Evolutionary conservation across 495 filamentous ascomycete species (phyloP), one percentile per base, ranked within the genome.

Genomic region (Hypoxylon cercidicola): DNA sequence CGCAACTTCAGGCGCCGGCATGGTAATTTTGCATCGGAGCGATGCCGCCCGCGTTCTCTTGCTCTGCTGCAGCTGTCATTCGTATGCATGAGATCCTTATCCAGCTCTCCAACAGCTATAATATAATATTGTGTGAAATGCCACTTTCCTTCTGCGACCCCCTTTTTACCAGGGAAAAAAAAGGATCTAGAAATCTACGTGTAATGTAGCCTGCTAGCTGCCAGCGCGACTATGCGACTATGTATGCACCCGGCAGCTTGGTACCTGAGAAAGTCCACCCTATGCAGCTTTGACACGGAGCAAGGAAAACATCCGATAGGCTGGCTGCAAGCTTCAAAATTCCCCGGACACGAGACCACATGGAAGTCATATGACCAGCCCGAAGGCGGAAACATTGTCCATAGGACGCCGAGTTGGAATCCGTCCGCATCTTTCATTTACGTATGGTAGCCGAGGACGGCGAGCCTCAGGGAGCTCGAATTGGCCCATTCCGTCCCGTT

Each of bases 281-380:
- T 64, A 52, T 55, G 43, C 15, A 41, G 48, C 43, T 44, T 44
- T 25, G 39, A 28, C 30, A 11, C 16, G 45, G 54, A 28, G 25
- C 25, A 28, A 41, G 53, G 54, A 50, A 46, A 18, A 48, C 53
- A 21, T 68, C 58, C 58, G 64, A 62, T 62, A 68, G 59, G 64
- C 30, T 13, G 20, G 12, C 44, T 48, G 47, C 21, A 28, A 25
- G 43, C 47, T 40, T 43, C 23, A 11, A 37, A 39, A 19, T 35
- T 58, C 44, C 28, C 37, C 44, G 13, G 12, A 16, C 25, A 67
- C 57, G 64, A 54, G 57, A 57, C 55, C 55, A 32, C 3, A 59
- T 41, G 25, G 20, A 55, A 40, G 55, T 55, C 62, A 66, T 55
- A 60, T 66, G 62, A 66, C 23, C 15, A 12, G 28, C 18, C 25